Base-by-base conservation (phyloP, 306 rosid species). In the Argentina anserina region DNA sequence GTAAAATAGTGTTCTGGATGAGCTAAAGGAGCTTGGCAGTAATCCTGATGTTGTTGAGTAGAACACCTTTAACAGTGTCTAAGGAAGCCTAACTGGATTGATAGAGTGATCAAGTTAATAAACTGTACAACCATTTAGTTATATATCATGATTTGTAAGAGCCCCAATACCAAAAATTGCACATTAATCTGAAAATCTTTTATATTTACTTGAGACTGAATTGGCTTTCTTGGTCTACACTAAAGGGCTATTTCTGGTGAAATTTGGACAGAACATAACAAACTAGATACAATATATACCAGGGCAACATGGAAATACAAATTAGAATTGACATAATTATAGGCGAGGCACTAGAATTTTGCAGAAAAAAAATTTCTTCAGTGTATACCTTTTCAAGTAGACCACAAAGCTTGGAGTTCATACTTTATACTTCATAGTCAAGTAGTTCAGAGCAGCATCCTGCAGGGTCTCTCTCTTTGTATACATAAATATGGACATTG, bases 401-500 rank as follows among this genome's bases (percentile, higher is more conserved):
- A 42, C 39, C 53, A 26, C 9, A 42, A 17, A 12, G 20, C 49
- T 3, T 9, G 4, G 73, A 9, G 28, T 69, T 29, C 31, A 69
- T 12, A 49, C n/a, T n/a, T n/a, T n/a, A n/a, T 5, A 33, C 36
- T 33, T 33, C 4, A 33, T 5, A 2, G 4, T 46, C 9, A 34
- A 23, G 11, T 61, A 73, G 45, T 18, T 61, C 25, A 46, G 23
- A 61, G 37, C 33, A 45, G 18, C 49, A 45, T 34, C 17, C 17
- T 12, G 1, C 36, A 8, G 5, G 76, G 18, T 47, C 39, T 46
- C 39, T 33, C 7, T 23, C 21, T 46, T 8, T 72, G 31, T 61
- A 53, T 61, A 73, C 59, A 73, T 33, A 40, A 40, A 70, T n/a
- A 28, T 58, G n/a, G 50, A 53, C 13, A 53, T 66, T 4, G 40